A percentile compares a stretch with the other conserved stretches of the same genome.
phyloP scores from a whole-genome alignment of 1,284 basidiomycete genomes.

The Mycena citricolor region DNA sequence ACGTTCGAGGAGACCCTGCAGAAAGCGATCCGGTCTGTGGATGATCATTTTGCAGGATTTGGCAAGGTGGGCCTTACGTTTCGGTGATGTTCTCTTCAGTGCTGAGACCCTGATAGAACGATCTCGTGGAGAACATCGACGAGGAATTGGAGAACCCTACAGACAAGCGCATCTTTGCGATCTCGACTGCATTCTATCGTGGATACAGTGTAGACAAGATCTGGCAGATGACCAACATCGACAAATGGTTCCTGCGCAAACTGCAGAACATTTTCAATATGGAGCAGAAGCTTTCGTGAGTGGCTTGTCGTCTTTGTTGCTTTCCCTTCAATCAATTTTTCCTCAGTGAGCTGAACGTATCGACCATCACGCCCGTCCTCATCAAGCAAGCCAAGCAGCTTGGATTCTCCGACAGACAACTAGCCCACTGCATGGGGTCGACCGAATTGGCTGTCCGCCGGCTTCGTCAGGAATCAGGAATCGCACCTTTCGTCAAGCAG shows the following conservation, averaged over 20 bases:
- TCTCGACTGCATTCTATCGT: conserved; percentile 83
- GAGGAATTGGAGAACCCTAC: conserved; percentile 87
- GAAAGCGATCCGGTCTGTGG: conserved; percentile 96
- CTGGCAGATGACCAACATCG: conserved; percentile 96
- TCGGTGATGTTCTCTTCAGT: neutral
- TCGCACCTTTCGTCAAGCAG: conserved; percentile 95
- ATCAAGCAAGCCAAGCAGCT: conserved; percentile 90
- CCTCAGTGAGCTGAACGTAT: conserved; percentile 63
- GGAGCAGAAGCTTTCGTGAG: conserved; percentile 74
- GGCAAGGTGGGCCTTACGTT: conserved; percentile 58
- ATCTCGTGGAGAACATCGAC: conserved; percentile 80
- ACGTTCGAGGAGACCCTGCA: conserved; percentile 99
- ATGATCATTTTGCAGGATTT: conserved; percentile 93
- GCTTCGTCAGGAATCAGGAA: conserved; percentile 80
- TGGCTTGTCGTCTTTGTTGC: conserved; percentile 22
- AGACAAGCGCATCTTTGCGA: conserved; percentile 90
- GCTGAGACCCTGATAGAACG: conserved; percentile 54
- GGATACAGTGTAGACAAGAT: conserved; percentile 96
- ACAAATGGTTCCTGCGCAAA: conserved; percentile 96
- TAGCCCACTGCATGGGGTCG: conserved; percentile 79
- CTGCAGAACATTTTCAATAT: conserved; percentile 82
- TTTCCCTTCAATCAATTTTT: conserved; percentile 3
- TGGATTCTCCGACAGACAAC: conserved; percentile 93
- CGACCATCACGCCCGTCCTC: conserved; percentile 63
- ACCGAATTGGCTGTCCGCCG: conserved; percentile 89